Evolutionary conservation across 352 stramenopile genomes (phyloP).

Genomic region (Phytophthora ramorum): DNA sequence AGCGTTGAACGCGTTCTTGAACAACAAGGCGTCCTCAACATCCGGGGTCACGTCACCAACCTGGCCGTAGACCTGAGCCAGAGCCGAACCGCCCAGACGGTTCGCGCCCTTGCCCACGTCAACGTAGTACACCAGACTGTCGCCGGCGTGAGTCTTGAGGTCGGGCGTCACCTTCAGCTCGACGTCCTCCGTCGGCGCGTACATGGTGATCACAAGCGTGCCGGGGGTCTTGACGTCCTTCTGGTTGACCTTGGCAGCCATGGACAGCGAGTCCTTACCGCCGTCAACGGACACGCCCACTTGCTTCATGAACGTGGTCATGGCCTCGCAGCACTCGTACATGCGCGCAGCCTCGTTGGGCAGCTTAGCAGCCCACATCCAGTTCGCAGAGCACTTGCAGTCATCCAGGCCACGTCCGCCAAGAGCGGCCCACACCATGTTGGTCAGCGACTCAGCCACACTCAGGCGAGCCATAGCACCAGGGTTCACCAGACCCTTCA

Average conservation of each 20-base stretch:
- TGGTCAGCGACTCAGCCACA: slow-evolving; percentile 98
- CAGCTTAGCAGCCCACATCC: slow-evolving; percentile 99
- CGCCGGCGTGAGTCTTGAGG: slow-evolving; percentile 91
- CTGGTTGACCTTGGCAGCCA: slow-evolving; percentile 95
- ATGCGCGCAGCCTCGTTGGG: slow-evolving; percentile 98
- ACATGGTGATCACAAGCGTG: slow-evolving; percentile 98
- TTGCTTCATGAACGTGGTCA: slow-evolving; percentile 95
- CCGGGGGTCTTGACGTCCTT: slow-evolving; percentile 98
- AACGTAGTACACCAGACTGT: slow-evolving; percentile 94
- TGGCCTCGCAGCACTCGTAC: slow-evolving; percentile 98
- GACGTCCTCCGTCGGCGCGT: slow-evolving; percentile 97
- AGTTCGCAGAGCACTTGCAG: slow-evolving; percentile 98
- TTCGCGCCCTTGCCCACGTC: slow-evolving; percentile 93
- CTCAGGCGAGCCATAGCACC: slow-evolving; percentile 96
- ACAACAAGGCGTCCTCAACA: slow-evolving; percentile 92
- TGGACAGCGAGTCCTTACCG: slow-evolving; percentile 99
- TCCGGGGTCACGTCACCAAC: slow-evolving; percentile 90
- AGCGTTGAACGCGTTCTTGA: slow-evolving; percentile 95
- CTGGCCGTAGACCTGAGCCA: slow-evolving; percentile 95
- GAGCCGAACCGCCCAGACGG: slow-evolving; percentile 95
- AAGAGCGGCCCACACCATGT: slow-evolving; percentile 97
- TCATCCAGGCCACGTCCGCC: slow-evolving; percentile 93
- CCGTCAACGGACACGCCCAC: slow-evolving; percentile 98
- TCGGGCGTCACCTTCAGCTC: slow-evolving; percentile 97
- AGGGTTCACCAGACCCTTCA: slow-evolving; percentile 97